Base-by-base conservation (phyloP, 805 yeast species). In the Hanseniaspora lindneri region DNA sequence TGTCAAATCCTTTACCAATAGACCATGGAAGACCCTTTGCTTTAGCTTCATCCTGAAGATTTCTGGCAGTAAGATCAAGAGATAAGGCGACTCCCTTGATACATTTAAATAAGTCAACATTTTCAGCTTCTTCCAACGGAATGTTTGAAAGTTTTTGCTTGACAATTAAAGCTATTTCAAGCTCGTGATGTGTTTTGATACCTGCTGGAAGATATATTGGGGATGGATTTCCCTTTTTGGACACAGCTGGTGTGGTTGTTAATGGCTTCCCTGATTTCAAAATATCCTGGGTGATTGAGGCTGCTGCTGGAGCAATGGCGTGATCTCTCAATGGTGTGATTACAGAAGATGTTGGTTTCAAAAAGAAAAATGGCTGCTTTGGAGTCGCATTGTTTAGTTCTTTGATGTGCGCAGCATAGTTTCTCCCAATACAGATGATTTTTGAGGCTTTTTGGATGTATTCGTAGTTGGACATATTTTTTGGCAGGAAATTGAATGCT, bases 1-100 rank as follows among this genome's bases (percentile, higher is more conserved):
- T 89, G 60, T 92, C 99, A 63, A 87, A 89, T 0, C 98, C 98
- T 62, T 92, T 92, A 30, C 92, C 95, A 54, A 87, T 85, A 4
- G 89, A 67, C 99, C 99, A 92, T 4, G 99, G 98, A 47, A 89
- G 71, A 1, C 97, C 97, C 64, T 85, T 86, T 66, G 73, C 74
- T 66, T 92, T 92, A 32, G 96, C 96, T 58, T 79, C 95, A 59
- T 83, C 88, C 66, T 92, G 99, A 27, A 92, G 94, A 59, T 88
- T 86, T 63, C 99, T 76, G 0, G 95, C 97, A 7, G 98, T 92
- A 74, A 92, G 72, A 62, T 92, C 99, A 41, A 92, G 75, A 0
- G 96, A 88, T 53, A 92, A 69, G 1, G 94, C 83, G 58, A 88
- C 86, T 11, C 96, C 96, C 4, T 74, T 82, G 55, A 92, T 83